Base-by-base conservation (phyloP, 306 rosid genomes). In the Vigna reflexopilosa region DNA sequence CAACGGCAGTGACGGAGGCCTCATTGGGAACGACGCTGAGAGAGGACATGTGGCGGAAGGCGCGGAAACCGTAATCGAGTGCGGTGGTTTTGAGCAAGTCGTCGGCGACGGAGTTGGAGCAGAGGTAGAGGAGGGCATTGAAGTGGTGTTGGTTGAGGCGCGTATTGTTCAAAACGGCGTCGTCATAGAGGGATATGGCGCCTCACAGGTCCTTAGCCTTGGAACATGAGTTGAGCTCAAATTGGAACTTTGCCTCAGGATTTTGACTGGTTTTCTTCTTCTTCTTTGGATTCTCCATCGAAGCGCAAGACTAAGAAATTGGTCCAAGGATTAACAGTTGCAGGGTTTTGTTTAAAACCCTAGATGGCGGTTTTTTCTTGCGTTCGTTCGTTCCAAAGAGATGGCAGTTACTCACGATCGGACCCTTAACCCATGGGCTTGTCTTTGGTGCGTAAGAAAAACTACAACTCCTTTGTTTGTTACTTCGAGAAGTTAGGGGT, bases 71-170 rank as follows among this genome's bases (percentile, higher is more conserved):
- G 45, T 87, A 74, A 47, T 73, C 80, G 32, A 89, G 68, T 0
- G 95, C 91, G 2, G 68, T 45, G 1, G 73, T 70, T 56, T 83
- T 92, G 51, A 84, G 85, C 0, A 86, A 90, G 9, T 81, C 75
- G 28, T 90, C 89, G 0, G 88, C 26, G 63, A 89, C 90, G 8
- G 87, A 86, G 32, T 67, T 85, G 52, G 93, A 89, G 73, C 98
- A 95, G 59, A 92, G 93, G 87, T 95, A 89, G 81, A 94, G 97
- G n/a, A 95, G 78, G 22, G 95, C 78, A 51, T 94, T 94, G 84
- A 92, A 87, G 71, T 92, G 92, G 75, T 86, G 88, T 12, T 86
- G 95, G 50, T 67, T 87, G 61, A 95, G 81, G 20, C 89, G 86
- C 2, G 81, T 81, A 14, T 78, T 75, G 51, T 51, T 75, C 0